Conservation (phyloP, 768 basidiomycete genomes). For the Pleurotus tuber-regium region DNA sequence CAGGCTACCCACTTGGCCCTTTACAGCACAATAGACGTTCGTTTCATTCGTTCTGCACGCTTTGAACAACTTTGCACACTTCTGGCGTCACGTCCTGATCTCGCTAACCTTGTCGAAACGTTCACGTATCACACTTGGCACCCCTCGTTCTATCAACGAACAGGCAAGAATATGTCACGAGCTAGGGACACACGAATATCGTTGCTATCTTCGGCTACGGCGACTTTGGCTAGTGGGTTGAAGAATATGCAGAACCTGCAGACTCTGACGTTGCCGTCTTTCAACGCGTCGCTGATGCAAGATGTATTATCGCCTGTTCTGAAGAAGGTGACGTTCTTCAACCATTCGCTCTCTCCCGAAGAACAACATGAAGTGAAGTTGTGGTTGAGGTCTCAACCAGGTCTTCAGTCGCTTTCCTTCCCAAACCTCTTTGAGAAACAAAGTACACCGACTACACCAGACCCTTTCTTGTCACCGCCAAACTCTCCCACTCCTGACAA, state of each 20-base stretch:
- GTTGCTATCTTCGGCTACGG: constrained; percentile 23
- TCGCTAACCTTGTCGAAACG: constrained; percentile 37
- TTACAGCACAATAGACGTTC: constrained; percentile 33
- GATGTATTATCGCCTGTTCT: constrained; percentile 43
- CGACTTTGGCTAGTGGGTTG: constrained; percentile 41
- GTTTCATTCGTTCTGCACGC: constrained; percentile 24
- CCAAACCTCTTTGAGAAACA: constrained; percentile 27
- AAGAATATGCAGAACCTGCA: constrained; percentile 45
- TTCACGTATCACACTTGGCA: constrained; percentile 45
- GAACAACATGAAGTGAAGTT: constrained; percentile 21
- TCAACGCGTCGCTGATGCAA: constrained; percentile 39
- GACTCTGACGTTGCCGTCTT: constrained; percentile 39
- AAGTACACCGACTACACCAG: constrained; percentile 14
- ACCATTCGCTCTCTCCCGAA: constrained; percentile 24
- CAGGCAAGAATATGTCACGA: constrained; percentile 30
- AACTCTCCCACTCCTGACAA: constrained; percentile 17
- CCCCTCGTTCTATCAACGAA: constrained; percentile 27
- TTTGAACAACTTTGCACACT: constrained; percentile 34
- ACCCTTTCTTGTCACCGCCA: constrained; percentile 12
- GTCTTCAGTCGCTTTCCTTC: constrained; percentile 12
- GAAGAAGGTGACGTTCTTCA: constrained; percentile 35
- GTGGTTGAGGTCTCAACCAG: constrained; percentile 21
- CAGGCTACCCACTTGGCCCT: constrained; percentile 29
- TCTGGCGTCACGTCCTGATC: constrained; percentile 35
- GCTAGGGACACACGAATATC: constrained; percentile 43